phyloP scores from a whole-genome alignment of 176 grass and related monocot species.

The Zoysia pacifica region DNA sequence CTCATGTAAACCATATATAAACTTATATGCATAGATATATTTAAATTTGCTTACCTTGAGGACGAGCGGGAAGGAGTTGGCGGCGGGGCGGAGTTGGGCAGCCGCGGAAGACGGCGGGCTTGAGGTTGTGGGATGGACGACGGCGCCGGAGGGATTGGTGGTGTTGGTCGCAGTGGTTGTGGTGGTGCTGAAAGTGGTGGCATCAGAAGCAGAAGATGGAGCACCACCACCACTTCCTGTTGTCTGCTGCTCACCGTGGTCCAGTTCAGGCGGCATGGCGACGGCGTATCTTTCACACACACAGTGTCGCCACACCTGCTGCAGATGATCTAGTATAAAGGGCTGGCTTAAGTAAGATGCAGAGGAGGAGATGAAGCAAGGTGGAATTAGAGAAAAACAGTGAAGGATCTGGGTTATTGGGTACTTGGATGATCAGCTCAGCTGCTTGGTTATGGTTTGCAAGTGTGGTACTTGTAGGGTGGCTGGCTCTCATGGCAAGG shows the following conservation, averaged over 20 bases:
- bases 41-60: constrained; percentile 60
- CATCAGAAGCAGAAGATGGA: background rate
- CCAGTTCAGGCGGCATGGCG: constrained; percentile 41
- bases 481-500: constrained; percentile 36
- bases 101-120: constrained; percentile 51
- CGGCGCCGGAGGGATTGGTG: constrained; percentile 43
- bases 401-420: background rate
- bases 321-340: no score
- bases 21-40: background rate
- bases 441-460: constrained; percentile 17
- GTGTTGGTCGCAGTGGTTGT: background rate
- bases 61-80: constrained; percentile 63
- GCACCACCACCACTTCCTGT: background rate
- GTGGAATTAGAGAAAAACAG: background rate
- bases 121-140: constrained; percentile 53
- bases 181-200: background rate
- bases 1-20: background rate
- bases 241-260: constrained; percentile 38
- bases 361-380: background rate
- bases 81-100: constrained; percentile 30
- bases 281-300: background rate
- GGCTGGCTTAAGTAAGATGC: background rate
- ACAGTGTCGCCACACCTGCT: no score
- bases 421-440: constrained; percentile 19
- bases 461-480: constrained; percentile 26